A percentile compares a stretch with the other conserved stretches of the same genome.
These are phyloP conservation scores for Trichosporon sp. DNA, from an alignment of 1,284 basidiomycete species.

Conservation along the genomic window DNA sequence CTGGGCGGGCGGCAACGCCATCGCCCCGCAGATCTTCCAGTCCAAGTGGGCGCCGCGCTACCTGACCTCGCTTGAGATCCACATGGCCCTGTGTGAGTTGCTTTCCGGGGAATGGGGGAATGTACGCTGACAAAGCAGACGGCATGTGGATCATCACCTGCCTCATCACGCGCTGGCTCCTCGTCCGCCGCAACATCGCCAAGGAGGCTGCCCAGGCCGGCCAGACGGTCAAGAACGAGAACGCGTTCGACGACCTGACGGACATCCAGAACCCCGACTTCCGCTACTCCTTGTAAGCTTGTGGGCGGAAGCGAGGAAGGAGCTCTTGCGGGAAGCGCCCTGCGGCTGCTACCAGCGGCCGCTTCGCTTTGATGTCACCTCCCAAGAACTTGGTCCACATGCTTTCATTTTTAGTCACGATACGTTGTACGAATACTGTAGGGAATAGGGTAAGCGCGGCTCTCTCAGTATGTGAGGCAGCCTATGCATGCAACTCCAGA, in stretches of 20 bases:
- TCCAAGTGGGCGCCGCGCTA: slow-evolving; percentile 33
- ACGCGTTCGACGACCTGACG: slow-evolving; percentile 25
- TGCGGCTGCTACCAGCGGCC: too few species aligned
- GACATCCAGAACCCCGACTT: slow-evolving; percentile 25
- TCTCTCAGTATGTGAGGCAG: too few species aligned
- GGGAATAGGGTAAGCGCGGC: too few species aligned
- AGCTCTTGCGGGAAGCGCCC: too few species aligned
- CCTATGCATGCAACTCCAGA: background rate
- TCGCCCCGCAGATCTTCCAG: slow-evolving; percentile 36
- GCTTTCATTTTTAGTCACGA: background rate
- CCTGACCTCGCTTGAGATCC: slow-evolving; percentile 35
- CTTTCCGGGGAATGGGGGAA: background rate
- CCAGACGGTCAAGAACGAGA: slow-evolving; percentile 9
- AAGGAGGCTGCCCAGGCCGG: slow-evolving; percentile 14
- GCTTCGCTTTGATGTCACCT: too few species aligned
- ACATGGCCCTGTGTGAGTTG: slow-evolving; percentile 28
- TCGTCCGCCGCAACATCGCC: slow-evolving; percentile 25
- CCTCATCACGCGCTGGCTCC: slow-evolving; percentile 22
- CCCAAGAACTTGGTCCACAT: background rate
- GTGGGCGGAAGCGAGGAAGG: too few species aligned
- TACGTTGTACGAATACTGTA: background rate
- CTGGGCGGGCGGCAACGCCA: slow-evolving; percentile 37
- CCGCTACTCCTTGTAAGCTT: slow-evolving; percentile 6
- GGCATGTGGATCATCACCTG: slow-evolving; percentile 23
- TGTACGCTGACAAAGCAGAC: slow-evolving; percentile 10